Evolutionary conservation across 2,329 filamentous ascomycete species (phyloP).

Genomic region (Helotiales sp.): DNA sequence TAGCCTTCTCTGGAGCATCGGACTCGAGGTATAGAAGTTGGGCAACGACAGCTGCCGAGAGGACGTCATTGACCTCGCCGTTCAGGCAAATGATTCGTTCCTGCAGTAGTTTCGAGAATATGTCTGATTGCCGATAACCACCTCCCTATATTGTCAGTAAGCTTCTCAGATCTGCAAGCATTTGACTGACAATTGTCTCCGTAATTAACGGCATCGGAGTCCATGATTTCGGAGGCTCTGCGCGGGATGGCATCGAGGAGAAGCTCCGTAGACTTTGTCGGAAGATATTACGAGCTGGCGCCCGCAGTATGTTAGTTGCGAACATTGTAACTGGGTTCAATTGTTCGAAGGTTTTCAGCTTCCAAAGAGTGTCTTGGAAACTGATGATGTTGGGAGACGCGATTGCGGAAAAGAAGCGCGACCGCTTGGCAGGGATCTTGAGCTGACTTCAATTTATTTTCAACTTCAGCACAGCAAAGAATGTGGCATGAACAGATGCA

Average conservation of each 20-base stretch:
- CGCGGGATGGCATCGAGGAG: constrained; percentile 31
- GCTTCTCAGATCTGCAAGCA: constrained; percentile 33
- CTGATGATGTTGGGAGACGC: constrained; percentile 27
- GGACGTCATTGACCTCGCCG: constrained; percentile 85
- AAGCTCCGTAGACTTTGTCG: constrained; percentile 32
- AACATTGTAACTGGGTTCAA: constrained; percentile 35
- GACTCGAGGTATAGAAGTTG: constrained; percentile 98
- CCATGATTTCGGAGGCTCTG: constrained; percentile 44
- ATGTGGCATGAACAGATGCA: constrained; percentile 41
- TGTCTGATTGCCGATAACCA: constrained; percentile 78
- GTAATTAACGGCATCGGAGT: constrained; percentile 58
- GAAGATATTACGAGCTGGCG: constrained; percentile 34
- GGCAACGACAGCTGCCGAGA: constrained; percentile 92
- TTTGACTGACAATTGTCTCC: constrained; percentile 57
- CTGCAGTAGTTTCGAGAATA: constrained; percentile 80
- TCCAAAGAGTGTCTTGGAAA: background rate
- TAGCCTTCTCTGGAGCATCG: constrained; percentile 91
- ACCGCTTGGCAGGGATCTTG: constrained; percentile 22
- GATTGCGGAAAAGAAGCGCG: constrained; percentile 26
- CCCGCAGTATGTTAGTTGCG: constrained; percentile 35
- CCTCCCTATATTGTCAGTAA: constrained; percentile 60
- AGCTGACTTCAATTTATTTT: constrained; percentile 11
- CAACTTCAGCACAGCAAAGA: constrained; percentile 9
- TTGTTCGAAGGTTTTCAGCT: background rate
- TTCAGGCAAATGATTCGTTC: constrained; percentile 96